Evolutionary conservation across 1,284 basidiomycete species (phyloP).

Genomic region (Malassezia nana): DNA sequence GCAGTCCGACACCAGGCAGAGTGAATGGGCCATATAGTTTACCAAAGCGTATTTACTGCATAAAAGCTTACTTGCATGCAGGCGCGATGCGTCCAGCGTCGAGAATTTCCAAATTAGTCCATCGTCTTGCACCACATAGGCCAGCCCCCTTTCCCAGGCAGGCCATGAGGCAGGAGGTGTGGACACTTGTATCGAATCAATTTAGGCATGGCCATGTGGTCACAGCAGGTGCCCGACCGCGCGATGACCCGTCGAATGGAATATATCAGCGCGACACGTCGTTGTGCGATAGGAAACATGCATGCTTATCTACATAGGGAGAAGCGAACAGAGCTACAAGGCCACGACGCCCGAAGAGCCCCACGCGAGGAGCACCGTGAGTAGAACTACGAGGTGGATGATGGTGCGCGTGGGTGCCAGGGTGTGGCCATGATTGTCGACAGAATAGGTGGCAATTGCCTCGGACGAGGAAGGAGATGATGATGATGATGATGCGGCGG

Average conservation of each 20-base stretch:
- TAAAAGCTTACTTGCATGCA: neutral
- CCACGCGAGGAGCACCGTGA: too few species aligned
- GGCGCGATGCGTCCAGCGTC: neutral
- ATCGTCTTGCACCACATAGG: neutral
- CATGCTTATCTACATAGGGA: neutral
- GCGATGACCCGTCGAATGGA: neutral
- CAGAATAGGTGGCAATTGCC: neutral
- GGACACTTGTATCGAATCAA: neutral
- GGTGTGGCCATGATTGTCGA: neutral
- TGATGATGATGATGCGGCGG: neutral
- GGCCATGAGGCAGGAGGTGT: neutral
- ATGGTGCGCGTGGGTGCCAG: neutral
- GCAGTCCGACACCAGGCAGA: neutral
- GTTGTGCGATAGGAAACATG: neutral
- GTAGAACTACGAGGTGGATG: too few species aligned
- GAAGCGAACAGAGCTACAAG: neutral
- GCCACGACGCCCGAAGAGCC: neutral
- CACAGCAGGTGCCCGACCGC: neutral
- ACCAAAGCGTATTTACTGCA: neutral
- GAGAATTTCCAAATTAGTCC: neutral
- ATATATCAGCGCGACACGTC: neutral
- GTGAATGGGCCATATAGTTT: neutral
- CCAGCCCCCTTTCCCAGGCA: neutral
- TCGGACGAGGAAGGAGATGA: too few species aligned
- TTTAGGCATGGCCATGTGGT: neutral